phyloP scores from a whole-genome alignment of 148 eudicot species.

The Drosera capensis region DNA sequence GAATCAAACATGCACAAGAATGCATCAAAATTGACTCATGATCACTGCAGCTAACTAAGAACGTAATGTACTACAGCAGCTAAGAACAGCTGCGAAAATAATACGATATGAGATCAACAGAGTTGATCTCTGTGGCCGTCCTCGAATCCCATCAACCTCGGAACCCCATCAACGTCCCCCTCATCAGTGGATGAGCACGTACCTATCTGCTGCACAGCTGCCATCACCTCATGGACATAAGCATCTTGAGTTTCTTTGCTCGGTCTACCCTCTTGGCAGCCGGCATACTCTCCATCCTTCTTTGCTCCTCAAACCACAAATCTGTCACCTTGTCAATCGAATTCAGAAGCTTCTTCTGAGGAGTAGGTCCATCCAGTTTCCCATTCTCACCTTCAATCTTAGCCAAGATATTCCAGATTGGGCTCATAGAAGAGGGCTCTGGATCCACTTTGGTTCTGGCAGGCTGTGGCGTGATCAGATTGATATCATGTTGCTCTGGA shows the following conservation, averaged over 20 bases:
- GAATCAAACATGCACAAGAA: no score
- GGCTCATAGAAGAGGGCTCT: constrained; percentile 16
- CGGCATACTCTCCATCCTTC: background rate
- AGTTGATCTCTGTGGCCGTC: background rate
- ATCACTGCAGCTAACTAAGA: no score
- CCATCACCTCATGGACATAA: constrained; percentile 2
- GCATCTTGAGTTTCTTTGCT: background rate
- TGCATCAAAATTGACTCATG: no score
- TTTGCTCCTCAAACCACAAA: background rate
- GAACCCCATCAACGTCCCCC: background rate
- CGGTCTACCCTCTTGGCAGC: constrained; percentile 2
- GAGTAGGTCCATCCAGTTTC: constrained; percentile 18
- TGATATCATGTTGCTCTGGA: constrained; percentile 24
- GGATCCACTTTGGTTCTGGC: constrained; percentile 12
- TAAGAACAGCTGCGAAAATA: background rate
- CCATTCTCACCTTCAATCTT: constrained; percentile 20
- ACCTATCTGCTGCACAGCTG: background rate
- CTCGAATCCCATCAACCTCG: background rate
- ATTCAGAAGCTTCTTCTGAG: constrained; percentile 15
- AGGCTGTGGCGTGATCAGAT: constrained; percentile 25
- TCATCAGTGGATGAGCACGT: background rate
- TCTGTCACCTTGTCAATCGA: constrained; percentile 2
- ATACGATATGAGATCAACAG: background rate
- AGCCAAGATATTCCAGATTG: constrained; percentile 28
- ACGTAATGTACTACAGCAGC: no score